Conservation (phyloP, 2,329 filamentous ascomycete species). For the Penicillium oxalicum region DNA sequence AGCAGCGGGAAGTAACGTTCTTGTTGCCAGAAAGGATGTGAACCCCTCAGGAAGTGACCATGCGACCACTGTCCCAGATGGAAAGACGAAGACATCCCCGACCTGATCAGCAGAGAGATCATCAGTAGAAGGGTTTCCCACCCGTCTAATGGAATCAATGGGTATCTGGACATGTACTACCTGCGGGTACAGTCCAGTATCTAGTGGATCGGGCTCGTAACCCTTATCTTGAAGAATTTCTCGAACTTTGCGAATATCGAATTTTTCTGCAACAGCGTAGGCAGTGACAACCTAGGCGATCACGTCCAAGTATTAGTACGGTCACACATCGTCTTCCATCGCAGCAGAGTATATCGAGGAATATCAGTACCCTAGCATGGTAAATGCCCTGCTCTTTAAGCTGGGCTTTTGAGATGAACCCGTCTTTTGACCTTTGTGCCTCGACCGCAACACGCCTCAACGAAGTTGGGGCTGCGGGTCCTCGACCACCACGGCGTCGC, state of each 20-base stretch:
- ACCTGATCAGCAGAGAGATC: slow-evolving; percentile 43
- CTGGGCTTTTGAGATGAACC: slow-evolving; percentile 45
- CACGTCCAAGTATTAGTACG: slow-evolving; percentile 1
- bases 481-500: slow-evolving; percentile 47
- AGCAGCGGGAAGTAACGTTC: slow-evolving; percentile 68
- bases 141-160: slow-evolving; percentile 41
- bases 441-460: slow-evolving; percentile 80
- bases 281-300: slow-evolving; percentile 50
- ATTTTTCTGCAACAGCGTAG: slow-evolving; percentile 63
- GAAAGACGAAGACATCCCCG: slow-evolving; percentile 92
- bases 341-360: not conserved
- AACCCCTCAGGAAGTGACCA: slow-evolving; percentile 80
- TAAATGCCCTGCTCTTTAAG: slow-evolving; percentile 31
- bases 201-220: slow-evolving; percentile 57
- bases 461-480: slow-evolving; percentile 61
- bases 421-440: slow-evolving; percentile 60
- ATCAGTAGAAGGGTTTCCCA: slow-evolving; percentile 36
- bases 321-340: no score
- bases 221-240: slow-evolving; percentile 54
- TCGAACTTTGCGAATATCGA: slow-evolving; percentile 54
- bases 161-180: slow-evolving; percentile 56
- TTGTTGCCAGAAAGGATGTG: slow-evolving; percentile 62
- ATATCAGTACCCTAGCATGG: slow-evolving; percentile 32
- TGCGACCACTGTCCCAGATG: slow-evolving; percentile 85
- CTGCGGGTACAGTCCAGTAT: slow-evolving; percentile 58